phyloP scores from a whole-genome alignment of 768 basidiomycete genomes.

The Mycena epipterygia region DNA sequence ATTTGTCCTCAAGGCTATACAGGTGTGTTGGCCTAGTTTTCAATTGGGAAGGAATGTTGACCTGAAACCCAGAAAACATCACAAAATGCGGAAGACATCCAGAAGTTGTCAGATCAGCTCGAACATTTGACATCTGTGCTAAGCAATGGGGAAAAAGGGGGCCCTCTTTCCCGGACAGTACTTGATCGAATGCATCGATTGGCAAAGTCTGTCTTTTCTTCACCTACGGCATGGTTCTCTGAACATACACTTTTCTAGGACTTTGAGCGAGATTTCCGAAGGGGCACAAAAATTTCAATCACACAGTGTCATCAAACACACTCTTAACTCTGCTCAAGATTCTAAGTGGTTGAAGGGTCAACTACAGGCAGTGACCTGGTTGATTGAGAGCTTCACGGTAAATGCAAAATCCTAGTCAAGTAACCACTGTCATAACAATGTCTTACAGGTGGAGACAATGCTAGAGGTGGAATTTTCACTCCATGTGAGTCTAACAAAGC shows the following conservation, averaged over 20 bases:
- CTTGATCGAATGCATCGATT: too few relatives aligned
- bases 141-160: neutral
- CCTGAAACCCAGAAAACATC: neutral
- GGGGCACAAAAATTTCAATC: neutral
- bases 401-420: neutral
- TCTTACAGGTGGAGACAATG: neutral
- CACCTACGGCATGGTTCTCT: too few relatives aligned
- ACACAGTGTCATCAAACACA: neutral
- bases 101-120: neutral
- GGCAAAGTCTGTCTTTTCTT: too few relatives aligned
- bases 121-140: neutral
- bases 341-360: neutral
- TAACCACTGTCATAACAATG: neutral
- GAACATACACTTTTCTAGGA: too few relatives aligned
- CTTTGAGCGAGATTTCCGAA: neutral
- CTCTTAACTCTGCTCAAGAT: neutral
- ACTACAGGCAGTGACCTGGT: neutral
- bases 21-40: neutral
- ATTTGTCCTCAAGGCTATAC: neutral
- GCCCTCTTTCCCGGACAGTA: too few relatives aligned
- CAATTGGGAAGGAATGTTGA: neutral
- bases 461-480: neutral
- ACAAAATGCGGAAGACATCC: neutral
- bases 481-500: neutral
- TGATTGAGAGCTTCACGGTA: slow-evolving; percentile 7